Percentiles rank a stretch among this genome's conserved stretches.
phyloP scores from a whole-genome alignment of 1,284 basidiomycete genomes.

The Ganoderma sinense region DNA sequence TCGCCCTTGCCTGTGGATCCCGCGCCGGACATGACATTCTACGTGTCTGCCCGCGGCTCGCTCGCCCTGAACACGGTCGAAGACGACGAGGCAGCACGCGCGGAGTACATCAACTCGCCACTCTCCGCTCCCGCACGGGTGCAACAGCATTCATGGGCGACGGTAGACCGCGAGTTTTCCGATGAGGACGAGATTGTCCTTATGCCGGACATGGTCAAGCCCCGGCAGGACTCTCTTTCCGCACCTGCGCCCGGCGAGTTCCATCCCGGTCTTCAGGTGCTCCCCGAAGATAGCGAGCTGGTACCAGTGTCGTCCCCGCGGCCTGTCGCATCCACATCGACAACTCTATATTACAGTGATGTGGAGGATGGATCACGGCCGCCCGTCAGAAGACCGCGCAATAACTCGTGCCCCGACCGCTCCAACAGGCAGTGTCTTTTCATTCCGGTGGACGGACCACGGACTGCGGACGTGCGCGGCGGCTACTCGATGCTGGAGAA shows the following conservation, averaged over 20 bases:
- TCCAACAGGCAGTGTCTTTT: conserved; percentile 36
- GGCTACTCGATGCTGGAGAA: conserved; percentile 13
- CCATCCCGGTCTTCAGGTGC: conserved; percentile 47
- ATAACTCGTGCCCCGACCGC: conserved; percentile 32
- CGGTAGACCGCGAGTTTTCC: conserved; percentile 9
- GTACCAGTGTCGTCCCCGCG: conserved; percentile 25
- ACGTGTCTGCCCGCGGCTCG: conserved; percentile 59
- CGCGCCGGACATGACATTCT: conserved; percentile 33
- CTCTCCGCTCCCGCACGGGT: conserved; percentile 30
- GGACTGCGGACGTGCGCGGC: conserved; percentile 11
- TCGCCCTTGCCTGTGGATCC: conserved; percentile 16
- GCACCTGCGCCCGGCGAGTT: conserved; percentile 33
- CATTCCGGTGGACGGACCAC: conserved; percentile 23
- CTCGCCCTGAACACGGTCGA: conserved; percentile 32
- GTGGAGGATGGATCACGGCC: conserved; percentile 23
- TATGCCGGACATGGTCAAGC: conserved; percentile 20
- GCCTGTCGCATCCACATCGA: neutral
- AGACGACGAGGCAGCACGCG: conserved; percentile 24
- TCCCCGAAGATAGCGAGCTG: conserved; percentile 59
- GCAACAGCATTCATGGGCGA: conserved; percentile 17
- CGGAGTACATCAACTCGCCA: conserved; percentile 32
- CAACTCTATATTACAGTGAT: conserved; percentile 9
- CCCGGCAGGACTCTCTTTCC: conserved; percentile 23
- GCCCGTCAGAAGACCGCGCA: conserved; percentile 31
- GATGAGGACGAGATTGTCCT: conserved; percentile 20